These are phyloP conservation scores for Fusarium devonianum DNA, from an alignment of 2,329 filamentous ascomycete genomes.

Conservation along the genomic window DNA sequence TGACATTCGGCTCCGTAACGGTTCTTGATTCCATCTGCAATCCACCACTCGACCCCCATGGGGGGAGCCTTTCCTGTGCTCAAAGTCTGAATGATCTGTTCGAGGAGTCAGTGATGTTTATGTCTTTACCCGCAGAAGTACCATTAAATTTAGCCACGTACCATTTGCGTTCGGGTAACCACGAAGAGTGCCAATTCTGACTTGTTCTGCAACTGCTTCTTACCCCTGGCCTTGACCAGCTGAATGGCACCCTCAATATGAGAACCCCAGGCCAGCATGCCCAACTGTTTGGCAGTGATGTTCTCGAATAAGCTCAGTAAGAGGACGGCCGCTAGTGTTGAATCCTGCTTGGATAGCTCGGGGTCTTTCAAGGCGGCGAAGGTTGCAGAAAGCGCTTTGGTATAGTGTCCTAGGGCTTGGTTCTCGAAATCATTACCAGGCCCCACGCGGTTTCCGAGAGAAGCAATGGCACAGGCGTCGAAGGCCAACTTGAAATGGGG, in stretches of 20 bases:
- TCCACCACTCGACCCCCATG: constrained; percentile 68
- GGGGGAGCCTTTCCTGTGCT: constrained; percentile 59
- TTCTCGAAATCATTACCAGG: constrained; percentile 45
- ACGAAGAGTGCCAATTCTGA: constrained; percentile 64
- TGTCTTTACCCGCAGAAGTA: neutral
- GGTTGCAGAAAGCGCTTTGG: constrained; percentile 60
- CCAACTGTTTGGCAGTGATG: constrained; percentile 62
- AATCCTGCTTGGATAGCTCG: constrained; percentile 58
- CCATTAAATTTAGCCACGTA: constrained; percentile 40
- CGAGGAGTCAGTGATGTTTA: constrained; percentile 5
- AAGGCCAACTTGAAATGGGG: constrained; percentile 64
- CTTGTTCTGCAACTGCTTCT: constrained; percentile 61
- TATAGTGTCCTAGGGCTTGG: constrained; percentile 60
- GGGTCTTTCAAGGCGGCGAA: constrained; percentile 62
- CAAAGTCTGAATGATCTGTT: constrained; percentile 64
- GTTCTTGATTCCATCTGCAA: constrained; percentile 60
- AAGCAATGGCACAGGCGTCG: constrained; percentile 65
- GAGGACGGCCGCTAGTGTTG: constrained; percentile 65
- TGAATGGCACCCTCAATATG: constrained; percentile 71
- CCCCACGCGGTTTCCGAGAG: constrained; percentile 59
- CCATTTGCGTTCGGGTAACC: constrained; percentile 67
- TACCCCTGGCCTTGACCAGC: constrained; percentile 64
- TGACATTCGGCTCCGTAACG: constrained; percentile 57
- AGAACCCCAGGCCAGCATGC: constrained; percentile 66
- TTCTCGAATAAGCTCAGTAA: constrained; percentile 68